Percentiles rank a stretch among this genome's conserved stretches.
phyloP scores from a whole-genome alignment of 2,329 filamentous ascomycete species.

The Aspergillus pseudotamarii region DNA sequence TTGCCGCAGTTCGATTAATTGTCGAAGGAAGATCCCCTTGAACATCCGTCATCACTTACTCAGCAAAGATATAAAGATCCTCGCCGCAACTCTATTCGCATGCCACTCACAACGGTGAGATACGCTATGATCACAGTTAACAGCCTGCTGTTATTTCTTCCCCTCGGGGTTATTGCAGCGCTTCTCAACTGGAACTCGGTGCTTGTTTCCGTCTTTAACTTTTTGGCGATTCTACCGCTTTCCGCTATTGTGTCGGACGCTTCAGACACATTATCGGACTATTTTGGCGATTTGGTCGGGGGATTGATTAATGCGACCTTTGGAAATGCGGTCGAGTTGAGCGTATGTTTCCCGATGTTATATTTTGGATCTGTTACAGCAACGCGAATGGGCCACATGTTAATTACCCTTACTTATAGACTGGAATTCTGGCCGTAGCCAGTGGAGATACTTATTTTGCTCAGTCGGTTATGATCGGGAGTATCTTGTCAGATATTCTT shows the following conservation, averaged over 20 bases:
- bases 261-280: conserved; percentile 58
- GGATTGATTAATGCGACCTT: conserved; percentile 62
- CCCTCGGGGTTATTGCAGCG: conserved; percentile 71
- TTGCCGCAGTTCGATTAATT: not conserved
- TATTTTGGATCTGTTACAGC: not conserved
- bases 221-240: conserved; percentile 65
- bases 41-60: not conserved
- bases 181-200: conserved; percentile 60
- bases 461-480: conserved; percentile 87
- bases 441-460: conserved; percentile 84
- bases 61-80: not conserved
- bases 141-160: conserved; percentile 67
- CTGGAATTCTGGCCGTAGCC: conserved; percentile 79
- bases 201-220: conserved; percentile 79
- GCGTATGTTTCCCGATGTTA: conserved; percentile 57
- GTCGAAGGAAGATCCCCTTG: not conserved
- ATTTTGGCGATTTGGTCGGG: conserved; percentile 58
- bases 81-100: not conserved
- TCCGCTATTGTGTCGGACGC: conserved; percentile 59
- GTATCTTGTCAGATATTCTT: conserved; percentile 84
- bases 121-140: not conserved
- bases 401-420: conserved; percentile 29
- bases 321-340: conserved; percentile 62
- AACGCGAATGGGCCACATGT: no score
- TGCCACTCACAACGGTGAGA: not conserved